These are phyloP conservation scores for Crithidia acanthocephali DNA, from an alignment of 208 protist genomes.

Conservation along the genomic window DNA sequence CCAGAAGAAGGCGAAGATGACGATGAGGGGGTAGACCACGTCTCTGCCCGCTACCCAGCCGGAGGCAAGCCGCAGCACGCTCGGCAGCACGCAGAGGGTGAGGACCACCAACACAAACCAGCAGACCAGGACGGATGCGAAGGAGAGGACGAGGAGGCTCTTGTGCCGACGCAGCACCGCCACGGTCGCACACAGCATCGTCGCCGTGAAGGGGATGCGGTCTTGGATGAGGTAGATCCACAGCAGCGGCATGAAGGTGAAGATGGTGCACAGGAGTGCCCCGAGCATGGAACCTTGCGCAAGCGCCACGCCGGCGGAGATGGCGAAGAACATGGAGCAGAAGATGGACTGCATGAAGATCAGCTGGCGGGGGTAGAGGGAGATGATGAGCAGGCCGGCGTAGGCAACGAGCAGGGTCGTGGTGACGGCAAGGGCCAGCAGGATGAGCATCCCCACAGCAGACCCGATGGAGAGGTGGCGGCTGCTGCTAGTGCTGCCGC, in stretches of 20 bases:
- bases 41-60: constrained; percentile 21
- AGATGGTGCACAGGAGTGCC: constrained; percentile 33
- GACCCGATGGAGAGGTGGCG: constrained; percentile 13
- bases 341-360: constrained; percentile 32
- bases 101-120: constrained; percentile 35
- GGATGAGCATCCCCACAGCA: constrained; percentile 7
- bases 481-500: too few species aligned
- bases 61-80: constrained; percentile 30
- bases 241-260: constrained; percentile 46
- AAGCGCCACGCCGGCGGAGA: constrained; percentile 32
- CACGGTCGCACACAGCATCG: constrained; percentile 47
- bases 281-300: constrained; percentile 8
- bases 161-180: constrained; percentile 45
- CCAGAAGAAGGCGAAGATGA: constrained; percentile 68
- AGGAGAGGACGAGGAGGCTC: constrained; percentile 46
- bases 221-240: constrained; percentile 72
- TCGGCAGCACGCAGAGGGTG: constrained; percentile 29
- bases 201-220: constrained; percentile 63
- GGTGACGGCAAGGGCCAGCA: constrained; percentile 12
- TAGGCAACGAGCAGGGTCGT: constrained; percentile 29
- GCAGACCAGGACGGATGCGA: constrained; percentile 32
- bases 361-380: constrained; percentile 32
- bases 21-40: constrained; percentile 25
- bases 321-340: constrained; percentile 32
- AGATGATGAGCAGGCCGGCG: constrained; percentile 26